phyloP scores from a whole-genome alignment of 257 asterid genomes.

The Forsythia suspensa region DNA sequence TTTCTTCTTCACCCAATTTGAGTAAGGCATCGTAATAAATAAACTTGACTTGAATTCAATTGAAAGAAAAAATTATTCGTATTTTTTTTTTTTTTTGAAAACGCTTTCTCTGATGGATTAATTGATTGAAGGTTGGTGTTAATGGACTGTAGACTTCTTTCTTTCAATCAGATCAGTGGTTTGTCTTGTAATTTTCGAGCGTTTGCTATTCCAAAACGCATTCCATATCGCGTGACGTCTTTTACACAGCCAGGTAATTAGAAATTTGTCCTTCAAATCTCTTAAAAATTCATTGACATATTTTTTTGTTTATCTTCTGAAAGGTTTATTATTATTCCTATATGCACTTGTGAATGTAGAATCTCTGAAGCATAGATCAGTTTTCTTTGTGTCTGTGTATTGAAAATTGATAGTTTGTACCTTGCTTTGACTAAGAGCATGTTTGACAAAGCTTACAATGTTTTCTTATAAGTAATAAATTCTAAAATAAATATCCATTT shows the following conservation, averaged over 20 bases:
- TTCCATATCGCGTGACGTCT: constrained; percentile 24
- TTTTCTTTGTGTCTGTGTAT: neutral
- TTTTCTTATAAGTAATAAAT: too few species aligned
- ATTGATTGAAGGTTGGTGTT: constrained; percentile 37
- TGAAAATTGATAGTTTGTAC: neutral
- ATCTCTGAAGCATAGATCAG: neutral
- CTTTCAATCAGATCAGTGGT: constrained; percentile 45
- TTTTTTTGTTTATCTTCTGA: neutral
- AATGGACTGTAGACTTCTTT: constrained; percentile 74
- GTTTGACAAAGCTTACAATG: neutral
- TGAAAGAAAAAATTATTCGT: neutral
- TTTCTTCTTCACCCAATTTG: neutral
- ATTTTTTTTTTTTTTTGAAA: neutral
- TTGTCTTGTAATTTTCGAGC: constrained; percentile 30
- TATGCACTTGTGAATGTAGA: neutral
- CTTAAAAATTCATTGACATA: neutral
- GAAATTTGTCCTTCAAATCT: neutral
- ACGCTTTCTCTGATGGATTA: neutral
- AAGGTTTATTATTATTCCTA: neutral
- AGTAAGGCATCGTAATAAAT: neutral
- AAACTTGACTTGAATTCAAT: neutral
- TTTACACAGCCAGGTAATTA: constrained; percentile 41
- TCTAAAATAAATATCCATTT: neutral
- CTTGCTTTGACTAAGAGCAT: neutral
- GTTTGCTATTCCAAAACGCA: constrained; percentile 24